phyloP scores from a whole-genome alignment of 148 eudicot genomes.

The Linanthus parryae region DNA sequence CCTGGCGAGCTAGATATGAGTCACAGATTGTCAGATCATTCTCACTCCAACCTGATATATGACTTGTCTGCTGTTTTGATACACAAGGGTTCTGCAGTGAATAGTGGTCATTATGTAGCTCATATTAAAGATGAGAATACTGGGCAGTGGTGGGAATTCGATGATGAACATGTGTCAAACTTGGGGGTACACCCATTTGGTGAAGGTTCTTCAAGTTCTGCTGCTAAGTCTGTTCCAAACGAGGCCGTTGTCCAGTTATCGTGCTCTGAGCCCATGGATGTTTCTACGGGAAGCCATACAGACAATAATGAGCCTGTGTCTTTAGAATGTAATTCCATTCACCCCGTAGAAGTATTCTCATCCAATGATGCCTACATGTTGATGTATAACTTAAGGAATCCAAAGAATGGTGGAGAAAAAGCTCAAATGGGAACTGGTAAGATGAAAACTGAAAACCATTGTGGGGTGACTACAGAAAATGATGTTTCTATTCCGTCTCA shows the following conservation, averaged over 20 bases:
- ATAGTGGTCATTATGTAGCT: slow-evolving; percentile 95
- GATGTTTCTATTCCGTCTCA: slow-evolving; percentile 59
- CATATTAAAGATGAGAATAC: slow-evolving; percentile 78
- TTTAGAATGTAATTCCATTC: slow-evolving; percentile 17
- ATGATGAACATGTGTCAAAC: slow-evolving; percentile 83
- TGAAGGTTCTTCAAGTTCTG: slow-evolving; percentile 47
- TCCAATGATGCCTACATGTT: slow-evolving; percentile 99
- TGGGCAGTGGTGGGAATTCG: slow-evolving; percentile 97
- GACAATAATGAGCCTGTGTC: slow-evolving; percentile 23
- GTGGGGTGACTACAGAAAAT: slow-evolving; percentile 16
- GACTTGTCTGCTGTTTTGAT: slow-evolving; percentile 89
- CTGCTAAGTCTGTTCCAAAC: slow-evolving; percentile 34
- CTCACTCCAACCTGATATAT: slow-evolving; percentile 47
- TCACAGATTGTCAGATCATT: slow-evolving; percentile 51
- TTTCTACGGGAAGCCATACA: slow-evolving; percentile 24
- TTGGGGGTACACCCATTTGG: slow-evolving; percentile 90
- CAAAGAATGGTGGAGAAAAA: slow-evolving; percentile 30
- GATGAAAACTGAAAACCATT: slow-evolving; percentile 20
- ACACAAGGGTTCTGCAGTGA: slow-evolving; percentile 95
- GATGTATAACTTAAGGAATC: slow-evolving; percentile 64
- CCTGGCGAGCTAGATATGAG: slow-evolving; percentile 85
- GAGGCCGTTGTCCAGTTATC: slow-evolving; percentile 26
- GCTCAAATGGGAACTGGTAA: slow-evolving; percentile 20
- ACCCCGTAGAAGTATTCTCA: slow-evolving; percentile 50
- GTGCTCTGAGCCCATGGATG: slow-evolving; percentile 23